Conservation (phyloP, 73 alveolate species). For the Stentor coeruleus region DNA sequence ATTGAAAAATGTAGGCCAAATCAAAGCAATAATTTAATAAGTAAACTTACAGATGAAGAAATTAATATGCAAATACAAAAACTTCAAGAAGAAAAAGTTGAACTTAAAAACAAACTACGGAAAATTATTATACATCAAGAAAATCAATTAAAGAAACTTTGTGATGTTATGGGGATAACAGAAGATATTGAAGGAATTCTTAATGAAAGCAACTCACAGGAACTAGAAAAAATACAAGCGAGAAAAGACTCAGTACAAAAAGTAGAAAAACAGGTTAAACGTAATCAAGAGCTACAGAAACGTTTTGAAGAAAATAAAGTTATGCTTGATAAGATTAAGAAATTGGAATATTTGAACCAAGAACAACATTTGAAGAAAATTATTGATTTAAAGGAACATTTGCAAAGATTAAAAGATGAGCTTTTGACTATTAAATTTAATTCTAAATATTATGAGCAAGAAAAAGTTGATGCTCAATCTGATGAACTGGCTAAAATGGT, state of each 20-base stretch:
- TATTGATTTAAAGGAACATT: conserved; percentile 6
- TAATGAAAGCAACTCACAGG: background rate
- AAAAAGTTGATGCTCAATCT: conserved; percentile 27
- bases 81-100: conserved; percentile 30
- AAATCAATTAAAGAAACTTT: conserved; percentile 10
- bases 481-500: conserved; percentile 39
- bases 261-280: background rate
- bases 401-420: conserved; percentile 30
- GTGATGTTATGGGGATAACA: conserved; percentile 11
- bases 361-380: conserved; percentile 27
- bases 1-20: conserved; percentile 30
- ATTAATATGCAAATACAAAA: conserved; percentile 12
- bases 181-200: conserved; percentile 8
- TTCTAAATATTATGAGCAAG: background rate
- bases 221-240: background rate
- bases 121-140: conserved; percentile 1
- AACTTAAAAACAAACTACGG: conserved; percentile 23
- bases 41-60: conserved; percentile 9
- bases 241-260: conserved; percentile 14
- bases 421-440: background rate
- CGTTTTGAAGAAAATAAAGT: conserved; percentile 14
- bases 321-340: conserved; percentile 19
- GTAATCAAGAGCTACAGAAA: conserved; percentile 29
- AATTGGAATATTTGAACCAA: background rate
- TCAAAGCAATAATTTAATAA: background rate